Percentiles rank a stretch among this genome's conserved stretches.
These are phyloP conservation scores for Fusarium oligoseptatum DNA, from an alignment of 2,329 filamentous ascomycete genomes.

Conservation along the genomic window DNA sequence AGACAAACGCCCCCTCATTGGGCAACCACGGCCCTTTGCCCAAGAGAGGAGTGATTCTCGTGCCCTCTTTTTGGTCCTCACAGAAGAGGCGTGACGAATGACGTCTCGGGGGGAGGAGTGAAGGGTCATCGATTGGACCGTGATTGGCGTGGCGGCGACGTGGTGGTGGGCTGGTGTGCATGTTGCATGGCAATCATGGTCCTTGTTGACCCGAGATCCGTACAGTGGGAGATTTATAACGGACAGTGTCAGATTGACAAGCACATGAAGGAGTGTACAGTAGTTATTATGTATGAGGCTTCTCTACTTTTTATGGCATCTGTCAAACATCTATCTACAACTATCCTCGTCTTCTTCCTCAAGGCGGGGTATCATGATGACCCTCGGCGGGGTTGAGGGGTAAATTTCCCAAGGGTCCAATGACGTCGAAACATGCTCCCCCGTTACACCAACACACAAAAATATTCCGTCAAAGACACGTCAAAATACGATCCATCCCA, in stretches of 20 bases:
- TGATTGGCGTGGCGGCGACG: conserved; percentile 24
- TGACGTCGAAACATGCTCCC: conserved; percentile 23
- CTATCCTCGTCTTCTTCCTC: neutral
- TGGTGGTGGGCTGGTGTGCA: neutral
- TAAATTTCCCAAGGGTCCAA: conserved; percentile 16
- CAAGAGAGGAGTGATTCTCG: conserved; percentile 25
- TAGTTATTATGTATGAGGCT: neutral
- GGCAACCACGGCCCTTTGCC: conserved; percentile 10
- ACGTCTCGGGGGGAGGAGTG: conserved; percentile 23
- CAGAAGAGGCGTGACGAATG: conserved; percentile 25
- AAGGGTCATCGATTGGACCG: conserved; percentile 3
- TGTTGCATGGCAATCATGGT: neutral
- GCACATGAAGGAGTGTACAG: neutral
- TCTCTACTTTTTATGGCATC: neutral
- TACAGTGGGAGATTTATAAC: neutral
- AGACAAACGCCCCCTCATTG: conserved; percentile 4
- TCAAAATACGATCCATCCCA: conserved; percentile 16
- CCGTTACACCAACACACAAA: conserved; percentile 22
- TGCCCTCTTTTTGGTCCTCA: conserved; percentile 13
- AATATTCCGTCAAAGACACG: neutral
- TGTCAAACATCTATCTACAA: neutral
- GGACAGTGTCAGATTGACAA: neutral
- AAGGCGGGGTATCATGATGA: conserved; percentile 2
- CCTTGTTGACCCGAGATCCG: conserved; percentile 24
- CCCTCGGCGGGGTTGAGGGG: conserved; percentile 35